phyloP scores from a whole-genome alignment of 1,284 basidiomycete species.

The Puccinia hordei region DNA sequence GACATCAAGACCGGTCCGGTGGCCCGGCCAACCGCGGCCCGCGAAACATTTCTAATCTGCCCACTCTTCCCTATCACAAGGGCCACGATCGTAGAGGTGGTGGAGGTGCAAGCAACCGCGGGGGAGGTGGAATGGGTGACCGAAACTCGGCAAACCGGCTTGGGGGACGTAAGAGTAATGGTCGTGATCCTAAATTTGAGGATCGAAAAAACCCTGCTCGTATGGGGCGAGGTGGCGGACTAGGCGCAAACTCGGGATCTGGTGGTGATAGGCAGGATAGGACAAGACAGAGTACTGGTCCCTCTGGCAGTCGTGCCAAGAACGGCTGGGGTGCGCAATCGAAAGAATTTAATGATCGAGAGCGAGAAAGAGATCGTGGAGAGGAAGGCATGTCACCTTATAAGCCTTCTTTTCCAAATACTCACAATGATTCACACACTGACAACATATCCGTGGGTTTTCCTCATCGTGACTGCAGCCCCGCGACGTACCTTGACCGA shows the following conservation, averaged over 20 bases:
- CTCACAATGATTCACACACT: no score
- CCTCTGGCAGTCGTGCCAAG: not conserved
- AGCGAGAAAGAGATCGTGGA: constrained; percentile 18
- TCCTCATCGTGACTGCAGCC: not conserved
- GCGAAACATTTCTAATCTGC: constrained; percentile 33
- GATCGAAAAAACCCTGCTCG: constrained; percentile 10
- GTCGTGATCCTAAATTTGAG: constrained; percentile 24
- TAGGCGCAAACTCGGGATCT: not conserved
- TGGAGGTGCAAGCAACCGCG: constrained; percentile 10
- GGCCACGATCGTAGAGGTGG: constrained; percentile 23
- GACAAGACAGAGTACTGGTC: not conserved
- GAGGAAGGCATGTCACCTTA: constrained; percentile 25
- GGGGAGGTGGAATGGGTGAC: constrained; percentile 9
- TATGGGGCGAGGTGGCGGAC: not conserved
- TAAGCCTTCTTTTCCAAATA: not conserved
- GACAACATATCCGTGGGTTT: not conserved
- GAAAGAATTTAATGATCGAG: constrained; percentile 38
- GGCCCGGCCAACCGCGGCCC: constrained; percentile 30
- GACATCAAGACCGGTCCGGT: constrained; percentile 7
- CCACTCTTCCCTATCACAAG: constrained; percentile 21
- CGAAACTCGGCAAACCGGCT: not conserved
- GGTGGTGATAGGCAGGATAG: not conserved
- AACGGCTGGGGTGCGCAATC: constrained; percentile 46
- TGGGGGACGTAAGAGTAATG: not conserved
- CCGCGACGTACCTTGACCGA: constrained; percentile 78